These are phyloP conservation scores for Microstroma glucosiphilum DNA, from an alignment of 1,284 basidiomycete genomes.

Conservation along the genomic window DNA sequence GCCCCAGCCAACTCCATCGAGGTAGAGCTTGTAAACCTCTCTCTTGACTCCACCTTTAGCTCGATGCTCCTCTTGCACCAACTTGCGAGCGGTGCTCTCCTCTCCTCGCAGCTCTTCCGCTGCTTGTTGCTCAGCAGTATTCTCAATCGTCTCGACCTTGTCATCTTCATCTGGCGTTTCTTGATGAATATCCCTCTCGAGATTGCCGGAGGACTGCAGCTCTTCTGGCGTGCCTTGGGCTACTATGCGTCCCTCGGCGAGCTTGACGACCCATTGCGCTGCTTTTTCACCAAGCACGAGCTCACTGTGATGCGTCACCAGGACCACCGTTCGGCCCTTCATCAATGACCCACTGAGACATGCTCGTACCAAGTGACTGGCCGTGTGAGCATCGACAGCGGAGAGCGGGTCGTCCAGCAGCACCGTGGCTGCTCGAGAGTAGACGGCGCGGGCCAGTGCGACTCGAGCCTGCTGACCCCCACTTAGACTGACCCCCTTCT, in stretches of 20 bases:
- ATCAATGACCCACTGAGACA: constrained; percentile 30
- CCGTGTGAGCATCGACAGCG: constrained; percentile 60
- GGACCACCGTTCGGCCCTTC: constrained; percentile 61
- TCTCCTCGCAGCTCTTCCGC: constrained; percentile 50
- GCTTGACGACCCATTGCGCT: constrained; percentile 23
- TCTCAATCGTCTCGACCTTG: constrained; percentile 2
- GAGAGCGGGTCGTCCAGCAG: constrained; percentile 43
- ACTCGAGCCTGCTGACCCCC: constrained; percentile 24
- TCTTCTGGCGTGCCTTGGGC: constrained; percentile 10
- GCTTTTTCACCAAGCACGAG: constrained; percentile 23
- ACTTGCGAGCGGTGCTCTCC: constrained; percentile 10
- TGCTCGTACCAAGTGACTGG: constrained; percentile 54
- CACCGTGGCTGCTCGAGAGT: constrained; percentile 31
- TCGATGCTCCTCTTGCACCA: constrained; percentile 17
- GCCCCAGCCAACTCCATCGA: constrained; percentile 18
- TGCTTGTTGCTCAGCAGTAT: constrained; percentile 39
- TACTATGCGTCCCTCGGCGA: constrained; percentile 24
- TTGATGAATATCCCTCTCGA: not conserved
- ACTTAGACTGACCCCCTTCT: constrained; percentile 18
- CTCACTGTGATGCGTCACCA: constrained; percentile 62
- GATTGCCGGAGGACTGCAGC: constrained; percentile 50
- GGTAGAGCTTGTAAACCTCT: constrained; percentile 21
- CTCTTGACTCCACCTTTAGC: constrained; percentile 17
- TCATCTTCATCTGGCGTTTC: constrained; percentile 1
- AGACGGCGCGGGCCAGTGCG: constrained; percentile 38